phyloP scores from a whole-genome alignment of 257 asterid species.

The Solanum corneliomulleri region DNA sequence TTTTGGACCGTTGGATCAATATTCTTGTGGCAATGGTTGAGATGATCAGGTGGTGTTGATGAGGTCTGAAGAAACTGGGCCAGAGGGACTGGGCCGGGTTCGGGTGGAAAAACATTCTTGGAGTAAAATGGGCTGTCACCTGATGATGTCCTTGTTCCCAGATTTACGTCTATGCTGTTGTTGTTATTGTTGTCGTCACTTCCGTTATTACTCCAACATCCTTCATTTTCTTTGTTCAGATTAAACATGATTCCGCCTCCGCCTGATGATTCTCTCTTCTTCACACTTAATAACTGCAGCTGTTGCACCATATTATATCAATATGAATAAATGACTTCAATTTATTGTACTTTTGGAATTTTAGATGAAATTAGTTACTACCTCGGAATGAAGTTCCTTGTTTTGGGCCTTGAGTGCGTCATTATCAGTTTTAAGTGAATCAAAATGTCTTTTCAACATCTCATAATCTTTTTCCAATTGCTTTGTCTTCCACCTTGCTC shows the following conservation, averaged over 20 bases:
- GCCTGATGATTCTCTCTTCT: slow-evolving; percentile 27
- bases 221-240: slow-evolving; percentile 55
- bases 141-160: slow-evolving; percentile 15
- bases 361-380: neutral
- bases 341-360: neutral
- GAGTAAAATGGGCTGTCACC: slow-evolving; percentile 8
- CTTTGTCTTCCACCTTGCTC: slow-evolving; percentile 89
- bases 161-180: slow-evolving; percentile 45
- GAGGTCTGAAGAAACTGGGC: slow-evolving; percentile 31
- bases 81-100: slow-evolving; percentile 8
- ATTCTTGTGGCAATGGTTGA: slow-evolving; percentile 3
- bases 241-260: slow-evolving; percentile 11
- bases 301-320: neutral
- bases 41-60: slow-evolving; percentile 16
- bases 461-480: slow-evolving; percentile 77
- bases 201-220: slow-evolving; percentile 70
- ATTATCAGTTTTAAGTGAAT: slow-evolving; percentile 56
- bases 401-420: slow-evolving; percentile 64
- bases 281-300: slow-evolving; percentile 47
- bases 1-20: slow-evolving; percentile 21
- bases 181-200: slow-evolving; percentile 32
- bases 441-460: slow-evolving; percentile 50
- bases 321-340: no score
- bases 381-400: slow-evolving; percentile 64
- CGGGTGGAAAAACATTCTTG: slow-evolving; percentile 9